Conservation (phyloP, 345 rosid species). For the Camelina hispida region DNA sequence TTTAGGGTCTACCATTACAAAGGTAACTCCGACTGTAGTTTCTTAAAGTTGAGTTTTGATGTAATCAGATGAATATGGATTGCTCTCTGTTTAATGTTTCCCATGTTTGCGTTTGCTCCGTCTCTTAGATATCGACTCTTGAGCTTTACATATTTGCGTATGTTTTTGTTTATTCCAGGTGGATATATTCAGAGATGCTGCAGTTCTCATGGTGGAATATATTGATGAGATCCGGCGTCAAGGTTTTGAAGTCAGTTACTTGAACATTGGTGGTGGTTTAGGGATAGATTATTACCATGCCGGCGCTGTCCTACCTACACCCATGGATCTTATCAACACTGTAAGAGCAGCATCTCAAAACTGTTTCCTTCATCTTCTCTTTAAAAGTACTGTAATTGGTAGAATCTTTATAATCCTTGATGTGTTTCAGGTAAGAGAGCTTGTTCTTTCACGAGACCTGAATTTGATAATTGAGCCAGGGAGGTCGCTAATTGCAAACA, state of each 20-base stretch:
- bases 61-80: neutral
- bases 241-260: conserved; percentile 84
- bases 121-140: neutral
- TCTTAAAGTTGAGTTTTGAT: neutral
- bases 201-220: conserved; percentile 85
- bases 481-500: conserved; percentile 93
- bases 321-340: conserved; percentile 92
- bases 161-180: conserved; percentile 57
- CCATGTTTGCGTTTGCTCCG: neutral
- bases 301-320: conserved; percentile 87
- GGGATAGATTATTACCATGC: conserved; percentile 94
- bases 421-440: conserved; percentile 71
- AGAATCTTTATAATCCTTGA: conserved; percentile 14
- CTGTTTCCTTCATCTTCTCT: conserved; percentile 16
- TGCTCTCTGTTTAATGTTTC: conserved; percentile 5
- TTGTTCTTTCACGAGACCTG: conserved; percentile 77
- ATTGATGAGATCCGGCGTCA: conserved; percentile 86
- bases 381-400: neutral
- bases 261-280: conserved; percentile 97
- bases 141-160: neutral
- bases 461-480: conserved; percentile 96
- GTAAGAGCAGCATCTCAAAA: conserved; percentile 52
- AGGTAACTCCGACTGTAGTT: conserved; percentile 51
- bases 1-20: conserved; percentile 96
- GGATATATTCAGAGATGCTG: conserved; percentile 96